Evolutionary conservation across 2,329 filamentous ascomycete genomes (phyloP).

Genomic region (Cytospora mali): DNA sequence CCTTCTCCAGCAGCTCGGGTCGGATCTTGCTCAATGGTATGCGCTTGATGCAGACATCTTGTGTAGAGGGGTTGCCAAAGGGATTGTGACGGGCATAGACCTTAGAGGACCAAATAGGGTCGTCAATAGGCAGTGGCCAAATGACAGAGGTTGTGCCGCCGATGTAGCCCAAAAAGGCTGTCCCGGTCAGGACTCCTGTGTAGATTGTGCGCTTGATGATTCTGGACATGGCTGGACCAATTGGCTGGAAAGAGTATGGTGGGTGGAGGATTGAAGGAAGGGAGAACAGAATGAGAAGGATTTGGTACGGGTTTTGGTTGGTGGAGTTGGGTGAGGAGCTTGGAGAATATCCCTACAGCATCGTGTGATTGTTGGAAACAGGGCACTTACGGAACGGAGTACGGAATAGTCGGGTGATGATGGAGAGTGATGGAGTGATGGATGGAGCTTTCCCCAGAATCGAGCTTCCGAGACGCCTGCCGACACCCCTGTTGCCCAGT

Average conservation of each 20-base stretch:
- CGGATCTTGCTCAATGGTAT: constrained; percentile 66
- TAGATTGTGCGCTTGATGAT: constrained; percentile 51
- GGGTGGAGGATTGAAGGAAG: not conserved
- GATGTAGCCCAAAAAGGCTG: constrained; percentile 53
- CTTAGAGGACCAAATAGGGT: constrained; percentile 62
- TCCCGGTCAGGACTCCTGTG: constrained; percentile 52
- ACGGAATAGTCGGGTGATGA: constrained; percentile 9
- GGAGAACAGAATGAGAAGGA: not conserved
- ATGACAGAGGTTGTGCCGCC: constrained; percentile 59
- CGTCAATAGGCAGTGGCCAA: constrained; percentile 58
- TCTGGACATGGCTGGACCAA: constrained; percentile 49
- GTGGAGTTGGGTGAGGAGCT: not conserved
- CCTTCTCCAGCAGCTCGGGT: constrained; percentile 65
- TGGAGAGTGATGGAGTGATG: constrained; percentile 6
- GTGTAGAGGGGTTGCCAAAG: constrained; percentile 60
- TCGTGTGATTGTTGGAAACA: not conserved
- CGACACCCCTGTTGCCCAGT: not conserved
- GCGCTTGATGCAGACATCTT: constrained; percentile 66
- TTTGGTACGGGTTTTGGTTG: not conserved
- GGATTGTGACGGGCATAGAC: constrained; percentile 64
- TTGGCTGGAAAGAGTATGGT: not conserved
- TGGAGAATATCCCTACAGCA: no score
- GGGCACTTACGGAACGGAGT: not conserved
- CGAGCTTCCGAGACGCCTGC: not conserved
- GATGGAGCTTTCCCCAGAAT: not conserved